Evolutionary conservation across 768 basidiomycete genomes (phyloP).

Genomic region (Crucibulum laeve): DNA sequence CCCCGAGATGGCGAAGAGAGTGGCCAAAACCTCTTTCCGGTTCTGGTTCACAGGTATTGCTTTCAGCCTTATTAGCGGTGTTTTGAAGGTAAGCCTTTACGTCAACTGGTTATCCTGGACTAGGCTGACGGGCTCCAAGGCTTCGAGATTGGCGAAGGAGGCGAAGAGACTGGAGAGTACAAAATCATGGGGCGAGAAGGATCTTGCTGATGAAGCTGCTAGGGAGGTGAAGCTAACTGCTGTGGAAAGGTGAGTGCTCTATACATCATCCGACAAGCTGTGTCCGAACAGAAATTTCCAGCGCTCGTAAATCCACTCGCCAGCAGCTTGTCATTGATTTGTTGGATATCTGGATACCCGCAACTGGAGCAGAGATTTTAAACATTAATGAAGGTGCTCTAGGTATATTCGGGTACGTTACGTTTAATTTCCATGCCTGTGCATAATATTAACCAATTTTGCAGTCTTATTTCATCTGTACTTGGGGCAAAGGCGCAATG

Average conservation of each 20-base stretch:
- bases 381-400: constrained; percentile 80
- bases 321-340: constrained; percentile 83
- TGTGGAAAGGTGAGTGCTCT: constrained; percentile 42
- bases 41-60: constrained; percentile 89
- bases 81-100: constrained; percentile 51
- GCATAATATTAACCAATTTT: constrained; percentile 1
- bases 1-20: constrained; percentile 55
- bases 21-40: constrained; percentile 66
- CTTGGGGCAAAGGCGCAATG: constrained; percentile 69
- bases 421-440: constrained; percentile 1
- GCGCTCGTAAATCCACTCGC: constrained; percentile 60
- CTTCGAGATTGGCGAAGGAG: constrained; percentile 58
- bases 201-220: constrained; percentile 58
- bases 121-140: constrained; percentile 29
- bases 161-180: constrained; percentile 44
- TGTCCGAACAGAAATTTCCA: constrained; percentile 20
- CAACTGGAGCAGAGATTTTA: constrained; percentile 71
- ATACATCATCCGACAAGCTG: not conserved
- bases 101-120: not conserved
- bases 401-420: constrained; percentile 75
- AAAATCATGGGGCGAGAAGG: constrained; percentile 57
- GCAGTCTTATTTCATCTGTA: constrained; percentile 65
- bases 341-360: constrained; percentile 88
- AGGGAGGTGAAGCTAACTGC: constrained; percentile 61
- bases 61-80: constrained; percentile 68